Percentiles rank a stretch among this genome's conserved stretches.
Evolutionary conservation across 768 basidiomycete genomes (phyloP).

Genomic region (Pisolithus sp.): DNA sequence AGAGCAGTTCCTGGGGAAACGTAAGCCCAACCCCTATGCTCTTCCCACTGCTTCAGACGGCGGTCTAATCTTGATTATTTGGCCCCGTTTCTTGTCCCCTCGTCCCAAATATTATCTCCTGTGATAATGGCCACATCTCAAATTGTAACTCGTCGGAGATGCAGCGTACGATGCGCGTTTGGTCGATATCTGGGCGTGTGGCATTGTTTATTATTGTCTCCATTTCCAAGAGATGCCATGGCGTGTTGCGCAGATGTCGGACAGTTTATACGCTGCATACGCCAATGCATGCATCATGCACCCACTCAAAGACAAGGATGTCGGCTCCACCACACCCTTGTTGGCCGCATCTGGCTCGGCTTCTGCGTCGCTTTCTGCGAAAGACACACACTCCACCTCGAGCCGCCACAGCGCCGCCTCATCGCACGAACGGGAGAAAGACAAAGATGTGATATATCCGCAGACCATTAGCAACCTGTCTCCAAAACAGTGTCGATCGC

Average conservation of each 20-base stretch:
- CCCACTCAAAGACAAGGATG: slow-evolving; percentile 12
- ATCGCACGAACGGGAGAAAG: slow-evolving; percentile 14
- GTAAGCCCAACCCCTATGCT: slow-evolving; percentile 48
- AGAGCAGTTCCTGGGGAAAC: slow-evolving; percentile 94
- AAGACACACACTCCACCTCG: slow-evolving; percentile 1
- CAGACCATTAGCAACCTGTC: slow-evolving; percentile 84
- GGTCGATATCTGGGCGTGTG: slow-evolving; percentile 97
- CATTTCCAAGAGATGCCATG: slow-evolving; percentile 98
- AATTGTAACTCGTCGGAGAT: not conserved
- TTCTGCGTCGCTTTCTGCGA: too few species aligned
- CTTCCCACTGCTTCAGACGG: slow-evolving; percentile 26
- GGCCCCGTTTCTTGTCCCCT: too few species aligned
- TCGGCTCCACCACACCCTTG: too few species aligned
- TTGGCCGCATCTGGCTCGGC: too few species aligned
- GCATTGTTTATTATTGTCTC: slow-evolving; percentile 96
- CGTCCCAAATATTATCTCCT: too few species aligned
- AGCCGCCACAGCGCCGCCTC: too few species aligned
- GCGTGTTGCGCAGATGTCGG: slow-evolving; percentile 85
- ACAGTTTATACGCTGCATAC: slow-evolving; percentile 79
- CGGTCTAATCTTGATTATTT: slow-evolving; percentile 33
- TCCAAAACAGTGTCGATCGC: slow-evolving; percentile 73
- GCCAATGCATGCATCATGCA: slow-evolving; percentile 31
- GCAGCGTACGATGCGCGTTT: slow-evolving; percentile 94
- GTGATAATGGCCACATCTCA: too few species aligned
- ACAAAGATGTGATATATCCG: slow-evolving; percentile 30